Conservation (phyloP, 345 rosid genomes). For the Bruguiera sexangula region DNA sequence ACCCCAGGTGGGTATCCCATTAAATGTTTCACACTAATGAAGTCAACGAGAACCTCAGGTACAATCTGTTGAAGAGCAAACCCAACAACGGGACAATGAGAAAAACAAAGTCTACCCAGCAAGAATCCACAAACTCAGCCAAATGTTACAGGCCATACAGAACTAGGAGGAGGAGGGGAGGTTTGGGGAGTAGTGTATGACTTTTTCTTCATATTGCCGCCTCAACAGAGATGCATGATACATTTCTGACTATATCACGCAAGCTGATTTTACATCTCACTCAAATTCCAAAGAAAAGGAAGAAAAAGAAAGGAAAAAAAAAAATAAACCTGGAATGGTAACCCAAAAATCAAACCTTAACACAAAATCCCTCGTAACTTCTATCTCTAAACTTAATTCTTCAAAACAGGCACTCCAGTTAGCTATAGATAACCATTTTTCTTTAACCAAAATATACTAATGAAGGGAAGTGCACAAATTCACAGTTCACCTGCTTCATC, state of each 20-base stretch:
- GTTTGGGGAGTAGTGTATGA: slow-evolving; percentile 19
- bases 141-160: slow-evolving; percentile 30
- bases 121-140: slow-evolving; percentile 40
- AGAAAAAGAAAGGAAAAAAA: slow-evolving; percentile 4
- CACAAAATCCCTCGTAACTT: slow-evolving; percentile 52
- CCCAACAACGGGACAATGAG: slow-evolving; percentile 30
- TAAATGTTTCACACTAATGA: slow-evolving; percentile 44
- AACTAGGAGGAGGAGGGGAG: slow-evolving; percentile 21
- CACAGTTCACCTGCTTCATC: slow-evolving; percentile 55
- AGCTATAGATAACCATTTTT: slow-evolving; percentile 58
- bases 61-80: slow-evolving; percentile 44
- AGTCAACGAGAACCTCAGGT: slow-evolving; percentile 42
- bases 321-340: slow-evolving; percentile 30
- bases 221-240: slow-evolving; percentile 77
- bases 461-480: slow-evolving; percentile 30
- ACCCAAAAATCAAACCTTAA: slow-evolving; percentile 57
- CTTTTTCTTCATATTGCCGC: slow-evolving; percentile 47
- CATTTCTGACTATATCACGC: slow-evolving; percentile 58
- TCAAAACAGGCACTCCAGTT: slow-evolving; percentile 55
- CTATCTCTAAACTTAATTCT: slow-evolving; percentile 47
- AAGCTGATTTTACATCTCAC: slow-evolving; percentile 77
- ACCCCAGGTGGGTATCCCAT: slow-evolving; percentile 45
- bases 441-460: slow-evolving; percentile 38
- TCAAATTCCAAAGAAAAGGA: slow-evolving; percentile 26
- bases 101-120: slow-evolving; percentile 44